A percentile compares a stretch with the other conserved stretches of the same genome.
Conservation (phyloP, 1,284 basidiomycete species). For the Sporisorium reilianum region DNA sequence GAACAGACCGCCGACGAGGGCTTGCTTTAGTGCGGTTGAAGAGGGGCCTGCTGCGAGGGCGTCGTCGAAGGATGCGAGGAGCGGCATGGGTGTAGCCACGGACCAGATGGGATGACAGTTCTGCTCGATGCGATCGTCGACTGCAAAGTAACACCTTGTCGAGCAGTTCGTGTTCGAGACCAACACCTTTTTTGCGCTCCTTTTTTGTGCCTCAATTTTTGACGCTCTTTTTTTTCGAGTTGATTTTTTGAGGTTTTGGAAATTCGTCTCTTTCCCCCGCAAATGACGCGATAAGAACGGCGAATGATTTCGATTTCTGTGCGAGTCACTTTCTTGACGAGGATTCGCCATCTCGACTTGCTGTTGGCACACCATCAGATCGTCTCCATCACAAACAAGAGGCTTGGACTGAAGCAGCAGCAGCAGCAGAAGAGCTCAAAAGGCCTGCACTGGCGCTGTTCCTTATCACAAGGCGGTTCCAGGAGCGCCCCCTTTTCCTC, state of each 20-base stretch:
- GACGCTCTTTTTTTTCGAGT: not conserved
- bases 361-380: not conserved
- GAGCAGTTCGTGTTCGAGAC: not conserved
- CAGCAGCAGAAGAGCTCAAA: not conserved
- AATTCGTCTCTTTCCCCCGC: slow-evolving; percentile 3
- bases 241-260: not conserved
- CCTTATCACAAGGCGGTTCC: not conserved
- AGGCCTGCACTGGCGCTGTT: not conserved
- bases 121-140: no score
- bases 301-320: slow-evolving; percentile 3
- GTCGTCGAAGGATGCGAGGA: slow-evolving; percentile 15
- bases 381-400: not conserved
- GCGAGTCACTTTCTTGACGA: not conserved
- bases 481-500: not conserved
- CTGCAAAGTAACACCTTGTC: slow-evolving; percentile 5
- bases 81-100: slow-evolving; percentile 18
- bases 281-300: slow-evolving; percentile 28
- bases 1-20: slow-evolving; percentile 7
- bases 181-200: slow-evolving; percentile 4
- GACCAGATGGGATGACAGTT: no score
- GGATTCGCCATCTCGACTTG: slow-evolving; percentile 6
- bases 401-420: not conserved
- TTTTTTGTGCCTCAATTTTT: slow-evolving; percentile 12
- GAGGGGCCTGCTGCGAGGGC: not conserved
- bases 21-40: not conserved